A percentile compares a stretch with the other conserved stretches of the same genome.
Evolutionary conservation across 208 protist species (phyloP).

Genomic region (Borovskyia barvae): DNA sequence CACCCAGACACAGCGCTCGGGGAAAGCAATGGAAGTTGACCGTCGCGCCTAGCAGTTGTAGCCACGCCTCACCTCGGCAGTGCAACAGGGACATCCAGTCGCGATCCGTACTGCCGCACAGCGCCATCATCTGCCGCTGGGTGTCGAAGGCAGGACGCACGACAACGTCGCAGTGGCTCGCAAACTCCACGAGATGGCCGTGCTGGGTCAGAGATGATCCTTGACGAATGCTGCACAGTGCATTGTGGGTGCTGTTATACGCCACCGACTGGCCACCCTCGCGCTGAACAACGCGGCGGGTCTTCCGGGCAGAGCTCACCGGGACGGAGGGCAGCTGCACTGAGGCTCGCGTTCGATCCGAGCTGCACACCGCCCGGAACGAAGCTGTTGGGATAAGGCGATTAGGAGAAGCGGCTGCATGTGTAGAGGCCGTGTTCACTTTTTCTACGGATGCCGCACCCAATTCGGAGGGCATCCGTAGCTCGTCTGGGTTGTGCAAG

Average conservation of each 20-base stretch:
- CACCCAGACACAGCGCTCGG: slow-evolving; percentile 18
- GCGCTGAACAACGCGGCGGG: slow-evolving; percentile 46
- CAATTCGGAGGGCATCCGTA: too few relatives aligned
- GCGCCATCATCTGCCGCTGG: slow-evolving; percentile 17
- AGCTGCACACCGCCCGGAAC: too few relatives aligned
- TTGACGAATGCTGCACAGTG: slow-evolving; percentile 44
- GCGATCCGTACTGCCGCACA: slow-evolving; percentile 3
- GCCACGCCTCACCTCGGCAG: slow-evolving; percentile 33
- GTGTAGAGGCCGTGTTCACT: too few relatives aligned
- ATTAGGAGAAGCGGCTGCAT: too few relatives aligned
- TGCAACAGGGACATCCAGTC: slow-evolving; percentile 14
- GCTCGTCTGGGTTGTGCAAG: slow-evolving; percentile 1
- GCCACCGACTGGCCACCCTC: slow-evolving; percentile 54
- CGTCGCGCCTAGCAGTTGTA: slow-evolving; percentile 14
- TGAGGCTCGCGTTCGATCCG: too few relatives aligned
- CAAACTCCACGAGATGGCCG: slow-evolving; percentile 55
- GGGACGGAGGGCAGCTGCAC: too few relatives aligned
- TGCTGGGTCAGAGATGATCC: slow-evolving; percentile 25
- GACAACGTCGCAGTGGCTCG: slow-evolving; percentile 66
- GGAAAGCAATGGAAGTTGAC: too few relatives aligned
- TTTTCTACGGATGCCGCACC: too few relatives aligned
- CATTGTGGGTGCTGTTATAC: slow-evolving; percentile 35
- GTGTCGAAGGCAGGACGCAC: slow-evolving; percentile 31
- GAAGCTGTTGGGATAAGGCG: too few relatives aligned
- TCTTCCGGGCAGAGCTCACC: neutral